Evolutionary conservation across 257 asterid species (phyloP), one percentile per base, ranked within the genome.

Genomic region (Avicennia marina): DNA sequence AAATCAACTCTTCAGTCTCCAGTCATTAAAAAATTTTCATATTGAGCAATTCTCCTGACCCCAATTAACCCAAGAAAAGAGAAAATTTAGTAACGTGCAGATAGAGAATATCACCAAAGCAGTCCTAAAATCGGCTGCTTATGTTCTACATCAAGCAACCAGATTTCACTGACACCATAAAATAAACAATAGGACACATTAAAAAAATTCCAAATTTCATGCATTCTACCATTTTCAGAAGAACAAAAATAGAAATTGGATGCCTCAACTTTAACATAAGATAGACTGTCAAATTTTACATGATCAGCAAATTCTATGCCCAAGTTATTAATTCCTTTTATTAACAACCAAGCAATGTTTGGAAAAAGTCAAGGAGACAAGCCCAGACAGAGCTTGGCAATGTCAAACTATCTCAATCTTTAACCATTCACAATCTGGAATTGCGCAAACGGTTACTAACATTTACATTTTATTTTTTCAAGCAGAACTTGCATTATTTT

Each of bases 151-250:
- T 26, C 41, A 61, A 19, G 43, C 39, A 27, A 58, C 4, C 24
- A 56, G 17, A 2, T 27, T 11, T 43, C 19, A 43, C 53, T 5
- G 38, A 11, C 18, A 65, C 56, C 29, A 47, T 47, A 50, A 67
- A 53, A 33, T 22, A 17, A 31, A 18, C 49, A 21, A 41, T 25
- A 17, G 45, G 44, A 45, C 4, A 12, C n/a, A n/a, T n/a, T n/a
- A n/a, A n/a, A n/a, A n/a, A n/a, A n/a, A n/a, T n/a, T 11, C 4
- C 12, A 12, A 48, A 7, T 27, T 18, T 32, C n/a, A n/a, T n/a
- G n/a, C n/a, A n/a, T n/a, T n/a, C n/a, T n/a, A n/a, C n/a, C n/a
- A n/a, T n/a, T n/a, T n/a, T n/a, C n/a, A n/a, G n/a, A n/a, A n/a
- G n/a, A n/a, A n/a, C n/a, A n/a, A n/a, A n/a, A n/a, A n/a, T n/a